Base-by-base conservation (phyloP, 1,284 basidiomycete species). In the Psilocybe mexicana region DNA sequence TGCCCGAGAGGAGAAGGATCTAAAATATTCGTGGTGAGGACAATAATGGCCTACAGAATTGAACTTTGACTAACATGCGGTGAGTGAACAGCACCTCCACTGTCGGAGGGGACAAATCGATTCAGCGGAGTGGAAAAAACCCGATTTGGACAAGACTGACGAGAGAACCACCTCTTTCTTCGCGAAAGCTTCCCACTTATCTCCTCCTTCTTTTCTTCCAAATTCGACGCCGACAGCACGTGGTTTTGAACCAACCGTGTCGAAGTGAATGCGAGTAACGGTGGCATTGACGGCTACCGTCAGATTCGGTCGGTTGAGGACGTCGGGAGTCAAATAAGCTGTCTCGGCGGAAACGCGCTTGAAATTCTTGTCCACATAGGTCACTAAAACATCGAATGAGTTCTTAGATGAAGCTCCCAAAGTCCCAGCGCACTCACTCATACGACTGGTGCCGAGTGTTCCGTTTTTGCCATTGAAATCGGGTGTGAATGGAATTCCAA, bases 171-270 rank as follows among this genome's bases (percentile, higher is more conserved):
- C 79, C 63, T 90, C 86, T 59, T 82, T 85, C 49, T 63, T 69
- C 66, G 76, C 12, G 52, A 67, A 76, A 1, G 74, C 84, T 30
- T 72, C 72, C 67, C 78, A 85, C 11, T 67, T 69, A 25, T 74
- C 68, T 2, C 76, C 76, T 6, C 62, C 64, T 44, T 70, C 61
- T 0, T 63, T 59, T 11, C 71, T 66, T 12, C 79, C 72, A 65
- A 87, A 88, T 60, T 89, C 86, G 23, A 88, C 85, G 0, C 85
- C 87, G 33, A 79, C 72, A 0, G 86, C 87, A n/a, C 81, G 79
- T 10, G 82, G 75, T 0, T 65, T 68, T 2, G 67, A 71, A 0
- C 67, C 68, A 42, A 74, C 75, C 57, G 56, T 57, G 26, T 87
- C 84, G 65, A 92, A 90, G 1, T 87, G 49, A 38, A 89, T 71